Base-by-base conservation (phyloP, 148 eudicot genomes). In the Heliamphora exappendiculata region DNA sequence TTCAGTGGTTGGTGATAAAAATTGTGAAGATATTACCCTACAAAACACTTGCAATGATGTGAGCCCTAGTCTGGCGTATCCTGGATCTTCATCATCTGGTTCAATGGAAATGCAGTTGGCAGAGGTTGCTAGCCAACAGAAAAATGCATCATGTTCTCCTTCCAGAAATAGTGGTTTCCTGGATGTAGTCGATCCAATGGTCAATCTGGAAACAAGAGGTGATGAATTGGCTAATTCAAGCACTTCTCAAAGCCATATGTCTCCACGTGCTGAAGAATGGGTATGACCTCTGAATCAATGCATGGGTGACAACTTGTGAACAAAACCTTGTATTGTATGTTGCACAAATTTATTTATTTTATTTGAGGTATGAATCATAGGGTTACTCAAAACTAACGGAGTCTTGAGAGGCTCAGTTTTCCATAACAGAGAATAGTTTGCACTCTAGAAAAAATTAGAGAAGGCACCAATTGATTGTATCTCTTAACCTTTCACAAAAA, bases 161-260 rank as follows among this genome's bases (percentile, higher is more conserved):
- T 39, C 54, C 45, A 57, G 49, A 72, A 71, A 44, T 78, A 74
- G 42, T 76, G 70, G 41, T 47, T 73, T 78, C 53, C 34, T 54
- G 22, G 82, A 68, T 66, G 77, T 81, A 34, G 74, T 70, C 83
- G 81, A 73, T 78, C 76, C 79, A 17, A 68, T 26, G 53, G 66
- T 78, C 39, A 75, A 81, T 54, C 17, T 72, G 62, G 83, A 67
- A 58, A 34, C 39, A 41, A 58, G 53, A 39, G 69, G 65, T 39
- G 59, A 45, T 59, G 67, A 64, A 64, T 63, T 70, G 20, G 67
- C 75, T 77, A 14, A 69, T 75, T 63, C 82, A 47, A 81, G 62
- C 44, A 78, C 77, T 57, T 67, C 60, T 75, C 54, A 62, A 44
- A 72, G 75, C 59, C 28, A 69, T 45, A 39, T 39, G 63, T 73